Evolutionary conservation across 73 alveolate species (phyloP).

Genomic region (Loxodes magnus): DNA sequence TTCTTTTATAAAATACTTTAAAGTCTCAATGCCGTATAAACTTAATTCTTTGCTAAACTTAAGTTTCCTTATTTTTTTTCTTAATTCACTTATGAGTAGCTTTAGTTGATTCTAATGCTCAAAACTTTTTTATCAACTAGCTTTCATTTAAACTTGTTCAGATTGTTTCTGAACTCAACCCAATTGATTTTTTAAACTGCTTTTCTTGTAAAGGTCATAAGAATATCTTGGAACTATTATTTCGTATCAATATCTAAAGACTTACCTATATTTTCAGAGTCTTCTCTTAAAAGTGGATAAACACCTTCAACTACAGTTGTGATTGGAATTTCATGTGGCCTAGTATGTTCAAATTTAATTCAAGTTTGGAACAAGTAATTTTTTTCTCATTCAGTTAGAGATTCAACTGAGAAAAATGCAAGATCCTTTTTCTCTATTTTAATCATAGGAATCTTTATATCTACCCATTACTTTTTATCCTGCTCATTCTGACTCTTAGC

Average conservation of each 20-base stretch:
- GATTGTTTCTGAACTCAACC: conserved; percentile 53
- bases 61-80: conserved; percentile 62
- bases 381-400: conserved; percentile 88
- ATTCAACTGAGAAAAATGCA: conserved; percentile 56
- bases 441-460: conserved; percentile 43
- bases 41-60: conserved; percentile 51
- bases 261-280: conserved; percentile 65
- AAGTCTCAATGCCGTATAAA: conserved; percentile 50
- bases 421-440: conserved; percentile 59
- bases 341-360: conserved; percentile 77
- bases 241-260: conserved; percentile 44
- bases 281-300: conserved; percentile 27
- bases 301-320: conserved; percentile 58
- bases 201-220: conserved; percentile 43
- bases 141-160: conserved; percentile 39
- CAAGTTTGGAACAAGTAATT: conserved; percentile 63
- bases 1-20: conserved; percentile 45
- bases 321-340: conserved; percentile 59
- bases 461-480: conserved; percentile 24
- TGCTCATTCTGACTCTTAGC: conserved; percentile 35
- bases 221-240: conserved; percentile 30
- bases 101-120: conserved; percentile 33
- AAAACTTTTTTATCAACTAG: conserved; percentile 36
- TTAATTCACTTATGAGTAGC: conserved; percentile 45
- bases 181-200: conserved; percentile 34